A percentile compares a stretch with the other conserved stretches of the same genome.
Conservation (phyloP, 257 asterid species). For the Lantana camara region DNA sequence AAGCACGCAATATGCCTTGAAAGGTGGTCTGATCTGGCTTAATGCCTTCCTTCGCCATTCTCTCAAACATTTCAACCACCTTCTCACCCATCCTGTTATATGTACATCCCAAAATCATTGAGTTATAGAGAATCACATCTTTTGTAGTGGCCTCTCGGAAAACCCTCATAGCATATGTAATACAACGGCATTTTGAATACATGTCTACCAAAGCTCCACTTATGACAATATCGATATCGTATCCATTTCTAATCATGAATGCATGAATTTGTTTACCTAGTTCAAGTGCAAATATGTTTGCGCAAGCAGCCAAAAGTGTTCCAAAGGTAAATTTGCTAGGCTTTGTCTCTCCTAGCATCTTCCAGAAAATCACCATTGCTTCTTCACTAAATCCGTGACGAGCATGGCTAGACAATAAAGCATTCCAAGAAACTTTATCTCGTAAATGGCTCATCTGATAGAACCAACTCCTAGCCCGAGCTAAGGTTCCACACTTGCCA, state of each 20-base stretch:
- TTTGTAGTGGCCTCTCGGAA: constrained; percentile 43
- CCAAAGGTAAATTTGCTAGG: constrained; percentile 74
- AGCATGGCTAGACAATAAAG: constrained; percentile 60
- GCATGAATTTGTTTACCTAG: constrained; percentile 78
- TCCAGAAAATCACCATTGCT: constrained; percentile 50
- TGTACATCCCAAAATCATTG: constrained; percentile 68
- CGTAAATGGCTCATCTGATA: constrained; percentile 50
- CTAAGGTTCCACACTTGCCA: constrained; percentile 72
- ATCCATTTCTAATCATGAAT: constrained; percentile 62
- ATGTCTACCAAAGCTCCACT: constrained; percentile 47
- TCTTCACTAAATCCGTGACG: constrained; percentile 62
- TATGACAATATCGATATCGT: constrained; percentile 58
- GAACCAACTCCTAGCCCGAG: constrained; percentile 64
- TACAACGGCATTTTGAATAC: constrained; percentile 77
- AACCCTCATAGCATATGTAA: constrained; percentile 48
- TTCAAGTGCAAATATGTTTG: constrained; percentile 58
- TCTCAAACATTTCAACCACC: constrained; percentile 48
- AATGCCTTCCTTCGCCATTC: constrained; percentile 55
- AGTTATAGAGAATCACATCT: constrained; percentile 66
- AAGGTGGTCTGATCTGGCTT: constrained; percentile 67
- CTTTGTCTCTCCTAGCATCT: constrained; percentile 60
- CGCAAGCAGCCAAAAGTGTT: constrained; percentile 80
- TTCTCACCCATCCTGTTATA: constrained; percentile 47
- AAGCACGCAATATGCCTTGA: constrained; percentile 53
- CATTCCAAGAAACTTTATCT: constrained; percentile 75